A percentile compares a stretch with the other conserved stretches of the same genome.
These are phyloP conservation scores for Trichophyton simii DNA, from an alignment of 2,329 filamentous ascomycete genomes.

Conservation along the genomic window DNA sequence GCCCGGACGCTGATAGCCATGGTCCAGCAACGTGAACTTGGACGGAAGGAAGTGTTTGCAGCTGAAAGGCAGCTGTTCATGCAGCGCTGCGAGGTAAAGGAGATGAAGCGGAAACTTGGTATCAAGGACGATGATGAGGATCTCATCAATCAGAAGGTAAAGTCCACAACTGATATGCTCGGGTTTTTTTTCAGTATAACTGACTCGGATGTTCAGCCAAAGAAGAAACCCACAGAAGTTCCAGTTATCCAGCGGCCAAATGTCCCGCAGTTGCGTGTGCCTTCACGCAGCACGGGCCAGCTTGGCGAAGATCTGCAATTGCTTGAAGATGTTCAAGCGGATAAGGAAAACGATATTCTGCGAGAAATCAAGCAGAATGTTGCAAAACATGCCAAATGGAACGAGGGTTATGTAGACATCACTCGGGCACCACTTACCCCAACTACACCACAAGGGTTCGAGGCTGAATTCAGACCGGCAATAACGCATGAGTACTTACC, in stretches of 20 bases:
- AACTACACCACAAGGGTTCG: constrained; percentile 50
- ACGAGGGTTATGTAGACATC: constrained; percentile 75
- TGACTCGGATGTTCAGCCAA: constrained; percentile 46
- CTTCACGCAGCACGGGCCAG: constrained; percentile 57
- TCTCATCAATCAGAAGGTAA: constrained; percentile 83
- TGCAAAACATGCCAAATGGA: constrained; percentile 82
- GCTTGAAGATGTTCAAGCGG: constrained; percentile 62
- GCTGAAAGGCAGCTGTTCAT: constrained; percentile 70
- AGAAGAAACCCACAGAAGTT: constrained; percentile 53
- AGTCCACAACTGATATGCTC: constrained; percentile 15
- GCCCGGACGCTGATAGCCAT: constrained; percentile 67
- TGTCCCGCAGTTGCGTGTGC: constrained; percentile 54
- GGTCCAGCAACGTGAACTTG: constrained; percentile 65
- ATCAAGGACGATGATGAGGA: constrained; percentile 93
- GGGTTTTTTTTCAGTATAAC: not conserved
- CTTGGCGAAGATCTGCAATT: constrained; percentile 68
- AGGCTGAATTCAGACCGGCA: constrained; percentile 55
- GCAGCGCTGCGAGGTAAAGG: constrained; percentile 68
- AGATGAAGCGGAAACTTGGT: constrained; percentile 73
- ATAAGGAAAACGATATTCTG: constrained; percentile 70
- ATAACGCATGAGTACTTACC: constrained; percentile 54
- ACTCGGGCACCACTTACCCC: constrained; percentile 77
- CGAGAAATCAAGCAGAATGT: constrained; percentile 77
- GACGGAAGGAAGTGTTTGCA: constrained; percentile 63
- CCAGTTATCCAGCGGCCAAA: constrained; percentile 50